Evolutionary conservation across 225 moss, liverwort and hornwort genomes (phyloP).

Genomic region (Bryum argenteum): DNA sequence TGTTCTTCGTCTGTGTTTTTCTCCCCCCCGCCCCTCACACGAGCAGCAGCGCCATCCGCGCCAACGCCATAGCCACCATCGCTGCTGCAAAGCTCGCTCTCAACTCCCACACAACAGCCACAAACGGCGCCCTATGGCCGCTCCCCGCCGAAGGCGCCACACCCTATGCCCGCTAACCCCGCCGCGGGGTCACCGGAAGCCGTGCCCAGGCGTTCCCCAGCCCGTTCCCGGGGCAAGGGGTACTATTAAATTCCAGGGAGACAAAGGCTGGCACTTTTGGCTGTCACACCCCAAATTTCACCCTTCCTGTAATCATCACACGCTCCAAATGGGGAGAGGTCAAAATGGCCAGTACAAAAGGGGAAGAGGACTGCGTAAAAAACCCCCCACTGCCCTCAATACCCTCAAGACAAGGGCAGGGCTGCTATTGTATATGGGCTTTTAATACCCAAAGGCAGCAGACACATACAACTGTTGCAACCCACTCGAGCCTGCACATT

Average conservation of each 20-base stretch:
- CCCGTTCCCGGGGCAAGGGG: background rate
- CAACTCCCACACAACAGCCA: slow-evolving; percentile 26
- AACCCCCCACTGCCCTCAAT: background rate
- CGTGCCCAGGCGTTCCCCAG: slow-evolving; percentile 10
- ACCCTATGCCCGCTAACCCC: slow-evolving; percentile 21
- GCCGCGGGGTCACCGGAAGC: slow-evolving; percentile 15
- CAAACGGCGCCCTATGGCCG: slow-evolving; percentile 24
- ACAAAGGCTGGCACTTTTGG: slow-evolving; percentile 8
- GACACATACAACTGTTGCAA: background rate
- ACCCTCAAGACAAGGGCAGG: background rate
- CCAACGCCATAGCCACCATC: slow-evolving; percentile 43
- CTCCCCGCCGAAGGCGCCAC: background rate
- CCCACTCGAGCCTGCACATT: background rate
- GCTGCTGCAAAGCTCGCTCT: background rate
- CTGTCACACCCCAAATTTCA: slow-evolving; percentile 1
- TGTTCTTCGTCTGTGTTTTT: background rate
- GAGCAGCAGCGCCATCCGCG: slow-evolving; percentile 36
- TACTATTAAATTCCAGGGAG: background rate
- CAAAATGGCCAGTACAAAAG: background rate
- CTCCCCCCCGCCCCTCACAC: slow-evolving; percentile 21
- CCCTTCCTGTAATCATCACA: background rate
- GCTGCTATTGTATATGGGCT: background rate
- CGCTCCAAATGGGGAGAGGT: background rate
- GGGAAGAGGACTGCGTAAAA: background rate
- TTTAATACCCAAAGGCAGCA: background rate